Evolutionary conservation across 2,329 filamentous ascomycete species (phyloP).

Genomic region (Botrytis byssoidea): DNA sequence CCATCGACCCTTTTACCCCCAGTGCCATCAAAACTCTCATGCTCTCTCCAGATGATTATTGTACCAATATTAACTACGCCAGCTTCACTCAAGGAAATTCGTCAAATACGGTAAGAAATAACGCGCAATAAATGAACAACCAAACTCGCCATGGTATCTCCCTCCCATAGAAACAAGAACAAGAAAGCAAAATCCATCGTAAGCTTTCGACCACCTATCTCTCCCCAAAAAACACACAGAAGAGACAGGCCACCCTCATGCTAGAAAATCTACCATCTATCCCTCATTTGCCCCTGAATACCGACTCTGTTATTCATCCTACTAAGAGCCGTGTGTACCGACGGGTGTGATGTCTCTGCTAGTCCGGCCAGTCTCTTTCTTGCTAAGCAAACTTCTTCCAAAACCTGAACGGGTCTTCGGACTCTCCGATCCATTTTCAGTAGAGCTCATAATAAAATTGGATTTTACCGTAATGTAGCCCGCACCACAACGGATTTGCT

Average conservation of each 20-base stretch:
- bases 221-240: not conserved
- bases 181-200: not conserved
- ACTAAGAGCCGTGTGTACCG: not conserved
- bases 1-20: not conserved
- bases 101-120: not conserved
- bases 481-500: conserved; percentile 69
- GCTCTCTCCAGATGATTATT: conserved; percentile 1
- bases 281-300: not conserved
- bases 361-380: conserved; percentile 41
- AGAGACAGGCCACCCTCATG: not conserved
- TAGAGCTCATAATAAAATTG: conserved; percentile 60
- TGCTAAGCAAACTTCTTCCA: conserved; percentile 56
- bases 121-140: not conserved
- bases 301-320: not conserved
- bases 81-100: conserved; percentile 1
- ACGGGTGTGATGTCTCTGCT: conserved; percentile 47
- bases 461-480: conserved; percentile 74
- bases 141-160: conserved; percentile 4
- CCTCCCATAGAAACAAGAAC: not conserved
- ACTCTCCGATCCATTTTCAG: conserved; percentile 39
- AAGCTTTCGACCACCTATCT: not conserved
- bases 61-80: not conserved
- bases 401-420: conserved; percentile 43
- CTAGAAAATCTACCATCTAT: not conserved
- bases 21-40: not conserved